phyloP scores from a whole-genome alignment of 225 moss, liverwort and hornwort genomes.

The Sphagnum tenellum region DNA sequence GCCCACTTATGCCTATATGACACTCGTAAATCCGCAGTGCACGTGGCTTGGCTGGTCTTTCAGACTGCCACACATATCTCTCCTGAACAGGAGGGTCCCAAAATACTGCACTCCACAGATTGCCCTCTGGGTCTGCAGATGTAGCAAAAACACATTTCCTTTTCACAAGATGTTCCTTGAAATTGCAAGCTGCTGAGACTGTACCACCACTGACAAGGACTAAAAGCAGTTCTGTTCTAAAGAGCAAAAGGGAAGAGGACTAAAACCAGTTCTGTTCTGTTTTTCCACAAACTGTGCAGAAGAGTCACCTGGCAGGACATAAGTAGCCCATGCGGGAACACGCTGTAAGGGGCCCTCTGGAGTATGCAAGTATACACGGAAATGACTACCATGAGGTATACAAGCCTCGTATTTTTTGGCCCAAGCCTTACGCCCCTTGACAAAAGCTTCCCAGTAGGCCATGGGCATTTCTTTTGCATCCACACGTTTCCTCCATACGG shows the following conservation, averaged over 20 bases:
- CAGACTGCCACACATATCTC: slow-evolving; percentile 61
- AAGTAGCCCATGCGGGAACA: slow-evolving; percentile 84
- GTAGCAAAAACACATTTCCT: background rate
- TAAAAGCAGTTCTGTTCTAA: too few species aligned
- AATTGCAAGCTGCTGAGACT: too few species aligned
- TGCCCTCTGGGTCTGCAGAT: slow-evolving; percentile 48
- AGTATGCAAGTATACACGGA: slow-evolving; percentile 71
- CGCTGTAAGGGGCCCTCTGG: slow-evolving; percentile 85
- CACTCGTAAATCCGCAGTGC: slow-evolving; percentile 94
- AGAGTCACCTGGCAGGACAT: slow-evolving; percentile 65
- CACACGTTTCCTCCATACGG: slow-evolving; percentile 80
- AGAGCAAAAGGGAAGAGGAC: too few species aligned
- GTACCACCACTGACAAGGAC: too few species aligned
- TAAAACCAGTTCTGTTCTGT: too few species aligned
- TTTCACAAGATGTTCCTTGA: too few species aligned
- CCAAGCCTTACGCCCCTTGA: slow-evolving; percentile 90
- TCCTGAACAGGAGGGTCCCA: slow-evolving; percentile 78
- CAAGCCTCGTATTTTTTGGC: slow-evolving; percentile 73
- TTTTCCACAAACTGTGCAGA: too few species aligned
- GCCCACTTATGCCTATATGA: slow-evolving; percentile 85
- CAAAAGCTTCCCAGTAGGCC: slow-evolving; percentile 57
- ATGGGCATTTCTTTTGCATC: slow-evolving; percentile 35
- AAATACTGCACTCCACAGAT: slow-evolving; percentile 55
- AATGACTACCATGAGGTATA: slow-evolving; percentile 65
- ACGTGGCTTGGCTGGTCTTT: slow-evolving; percentile 53